phyloP scores from a whole-genome alignment of 495 filamentous ascomycete genomes.

The Antarctomyces pellizariae region DNA sequence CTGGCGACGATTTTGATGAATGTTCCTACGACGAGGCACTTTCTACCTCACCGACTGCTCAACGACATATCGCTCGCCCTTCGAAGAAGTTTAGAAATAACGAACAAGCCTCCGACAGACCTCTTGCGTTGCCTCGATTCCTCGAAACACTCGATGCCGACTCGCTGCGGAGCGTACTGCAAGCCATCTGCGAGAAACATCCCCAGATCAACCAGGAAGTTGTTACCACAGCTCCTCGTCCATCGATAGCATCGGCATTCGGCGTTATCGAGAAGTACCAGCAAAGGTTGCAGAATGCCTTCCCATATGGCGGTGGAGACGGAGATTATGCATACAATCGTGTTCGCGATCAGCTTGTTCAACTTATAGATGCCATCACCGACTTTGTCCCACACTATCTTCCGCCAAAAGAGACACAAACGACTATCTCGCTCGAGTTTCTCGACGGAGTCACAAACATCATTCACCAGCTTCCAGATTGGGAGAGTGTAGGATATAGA shows the following conservation, averaged over 20 bases:
- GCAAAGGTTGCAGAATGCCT: conserved; percentile 46
- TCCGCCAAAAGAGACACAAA: conserved; percentile 68
- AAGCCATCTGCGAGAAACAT: conserved; percentile 72
- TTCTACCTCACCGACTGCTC: conserved; percentile 36
- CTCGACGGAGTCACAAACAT: conserved; percentile 76
- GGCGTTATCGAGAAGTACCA: conserved; percentile 66
- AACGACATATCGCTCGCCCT: conserved; percentile 37
- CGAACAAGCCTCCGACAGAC: conserved; percentile 53
- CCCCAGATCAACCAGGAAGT: conserved; percentile 64
- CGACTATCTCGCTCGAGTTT: conserved; percentile 55
- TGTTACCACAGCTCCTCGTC: conserved; percentile 61
- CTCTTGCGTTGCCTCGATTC: conserved; percentile 58
- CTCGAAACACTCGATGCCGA: conserved; percentile 75
- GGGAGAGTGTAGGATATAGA: conserved; percentile 65
- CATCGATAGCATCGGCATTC: conserved; percentile 56
- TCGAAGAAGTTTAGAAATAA: conserved; percentile 32
- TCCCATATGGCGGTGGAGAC: conserved; percentile 63
- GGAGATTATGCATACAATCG: conserved; percentile 89
- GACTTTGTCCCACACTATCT: conserved; percentile 93
- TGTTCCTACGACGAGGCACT: conserved; percentile 1
- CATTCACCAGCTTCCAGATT: conserved; percentile 70
- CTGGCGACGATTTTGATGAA: conserved; percentile 38
- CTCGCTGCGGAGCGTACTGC: conserved; percentile 59
- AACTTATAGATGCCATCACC: conserved; percentile 67
- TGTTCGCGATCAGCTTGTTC: conserved; percentile 55